These are phyloP conservation scores for Aspergillus piperis DNA, from an alignment of 2,329 filamentous ascomycete genomes.

Conservation along the genomic window DNA sequence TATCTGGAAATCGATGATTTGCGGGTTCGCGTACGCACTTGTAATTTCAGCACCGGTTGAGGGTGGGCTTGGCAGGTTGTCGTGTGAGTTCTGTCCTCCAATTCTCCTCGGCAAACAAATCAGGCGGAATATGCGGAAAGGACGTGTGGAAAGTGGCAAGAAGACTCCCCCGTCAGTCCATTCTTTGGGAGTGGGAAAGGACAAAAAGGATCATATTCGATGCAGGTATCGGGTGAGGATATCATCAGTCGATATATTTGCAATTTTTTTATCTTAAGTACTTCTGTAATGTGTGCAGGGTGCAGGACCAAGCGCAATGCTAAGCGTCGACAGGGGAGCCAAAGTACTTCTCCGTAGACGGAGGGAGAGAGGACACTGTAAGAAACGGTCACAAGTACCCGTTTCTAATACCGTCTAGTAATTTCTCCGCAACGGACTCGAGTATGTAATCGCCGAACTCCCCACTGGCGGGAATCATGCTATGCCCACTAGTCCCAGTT, in stretches of 20 bases:
- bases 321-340: background rate
- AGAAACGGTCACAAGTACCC: no score
- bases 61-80: conserved; percentile 15
- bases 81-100: conserved; percentile 10
- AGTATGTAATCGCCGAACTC: conserved; percentile 1
- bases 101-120: conserved; percentile 1
- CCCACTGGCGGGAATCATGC: conserved; percentile 7
- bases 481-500: background rate
- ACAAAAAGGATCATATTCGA: background rate
- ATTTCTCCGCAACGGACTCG: conserved; percentile 1
- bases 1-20: conserved; percentile 2
- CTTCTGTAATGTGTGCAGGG: no score
- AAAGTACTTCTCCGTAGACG: background rate
- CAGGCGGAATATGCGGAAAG: conserved; percentile 9
- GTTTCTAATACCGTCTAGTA: no score
- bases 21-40: conserved; percentile 2
- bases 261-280: no score
- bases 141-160: background rate
- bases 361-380: no score
- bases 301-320: background rate
- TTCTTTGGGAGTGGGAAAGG: background rate
- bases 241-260: background rate
- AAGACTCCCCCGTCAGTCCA: background rate
- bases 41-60: conserved; percentile 7
- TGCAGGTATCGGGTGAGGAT: background rate